Evolutionary conservation across 176 grass and related monocot genomes (phyloP).

Genomic region (Bolboschoenus planiculmis): DNA sequence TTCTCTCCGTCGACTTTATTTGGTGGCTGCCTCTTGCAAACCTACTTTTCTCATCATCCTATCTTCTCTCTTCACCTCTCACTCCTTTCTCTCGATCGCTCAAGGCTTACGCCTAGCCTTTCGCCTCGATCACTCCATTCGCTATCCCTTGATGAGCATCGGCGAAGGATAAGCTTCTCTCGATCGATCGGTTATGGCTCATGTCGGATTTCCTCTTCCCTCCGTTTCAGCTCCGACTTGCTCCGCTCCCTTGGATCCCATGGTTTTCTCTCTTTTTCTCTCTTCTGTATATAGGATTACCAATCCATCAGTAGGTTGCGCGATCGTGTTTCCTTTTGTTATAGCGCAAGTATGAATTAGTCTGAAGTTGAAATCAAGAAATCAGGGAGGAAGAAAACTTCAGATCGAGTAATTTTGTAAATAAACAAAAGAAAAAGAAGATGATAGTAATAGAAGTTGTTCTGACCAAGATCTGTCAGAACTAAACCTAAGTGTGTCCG

Average conservation of each 20-base stretch:
- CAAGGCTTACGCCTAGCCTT: too few relatives aligned
- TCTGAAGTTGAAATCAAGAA: neutral
- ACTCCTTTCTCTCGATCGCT: neutral
- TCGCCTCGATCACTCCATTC: neutral
- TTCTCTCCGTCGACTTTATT: neutral
- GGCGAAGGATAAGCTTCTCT: neutral
- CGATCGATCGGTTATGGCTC: neutral
- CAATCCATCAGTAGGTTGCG: neutral
- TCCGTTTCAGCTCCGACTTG: neutral
- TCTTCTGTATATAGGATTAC: too few relatives aligned
- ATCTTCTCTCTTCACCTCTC: too few relatives aligned
- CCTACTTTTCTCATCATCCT: neutral
- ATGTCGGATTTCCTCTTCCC: neutral
- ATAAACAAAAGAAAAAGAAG: neutral
- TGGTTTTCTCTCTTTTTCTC: slow-evolving; percentile 5
- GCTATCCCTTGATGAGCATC: neutral
- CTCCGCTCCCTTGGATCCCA: neutral
- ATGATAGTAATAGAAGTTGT: neutral
- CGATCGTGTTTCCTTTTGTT: neutral
- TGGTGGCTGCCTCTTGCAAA: neutral
- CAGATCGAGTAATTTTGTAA: neutral
- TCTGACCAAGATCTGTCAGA: neutral
- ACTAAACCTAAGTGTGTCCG: neutral
- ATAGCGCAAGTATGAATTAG: neutral
- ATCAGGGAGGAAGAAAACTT: neutral